Percentiles rank a stretch among this genome's conserved stretches.
Evolutionary conservation across 306 rosid genomes (phyloP).

Genomic region (Urtica urens): DNA sequence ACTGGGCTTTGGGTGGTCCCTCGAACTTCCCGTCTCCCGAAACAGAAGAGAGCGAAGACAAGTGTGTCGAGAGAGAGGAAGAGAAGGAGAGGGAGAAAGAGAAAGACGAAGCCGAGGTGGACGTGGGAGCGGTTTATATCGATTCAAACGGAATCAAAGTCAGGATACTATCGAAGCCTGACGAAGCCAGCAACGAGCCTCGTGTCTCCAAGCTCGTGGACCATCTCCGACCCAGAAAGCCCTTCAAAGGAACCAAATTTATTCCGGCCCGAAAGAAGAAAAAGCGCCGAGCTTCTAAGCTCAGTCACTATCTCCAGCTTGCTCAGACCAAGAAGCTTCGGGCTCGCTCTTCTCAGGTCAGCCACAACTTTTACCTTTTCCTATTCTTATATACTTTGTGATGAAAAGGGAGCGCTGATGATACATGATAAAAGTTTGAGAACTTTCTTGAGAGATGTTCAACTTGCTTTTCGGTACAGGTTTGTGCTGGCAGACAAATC

Average conservation of each 20-base stretch:
- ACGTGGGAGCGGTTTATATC: constrained; percentile 39
- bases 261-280: constrained; percentile 38
- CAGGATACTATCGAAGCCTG: constrained; percentile 41
- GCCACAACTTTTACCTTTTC: constrained; percentile 1
- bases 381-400: too few relatives aligned
- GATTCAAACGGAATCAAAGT: constrained; percentile 45
- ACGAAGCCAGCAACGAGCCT: constrained; percentile 19
- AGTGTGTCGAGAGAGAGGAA: constrained; percentile 25
- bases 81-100: constrained; percentile 23
- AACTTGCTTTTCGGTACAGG: constrained; percentile 11
- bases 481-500: constrained; percentile 9
- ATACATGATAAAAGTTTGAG: too few relatives aligned
- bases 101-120: constrained; percentile 18
- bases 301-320: constrained; percentile 27
- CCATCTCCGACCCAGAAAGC: constrained; percentile 29
- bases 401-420: too few relatives aligned
- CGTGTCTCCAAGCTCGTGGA: constrained; percentile 19
- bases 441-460: not conserved
- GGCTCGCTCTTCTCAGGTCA: constrained; percentile 35
- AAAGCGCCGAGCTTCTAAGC: constrained; percentile 21
- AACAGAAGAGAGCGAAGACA: too few relatives aligned
- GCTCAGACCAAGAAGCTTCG: constrained; percentile 24
- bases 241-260: constrained; percentile 21
- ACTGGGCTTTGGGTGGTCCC: constrained; percentile 41
- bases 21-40: constrained; percentile 23